Evolutionary conservation across 768 basidiomycete species (phyloP), one percentile per base, ranked within the genome.

Genomic region (Trametes villosa): DNA sequence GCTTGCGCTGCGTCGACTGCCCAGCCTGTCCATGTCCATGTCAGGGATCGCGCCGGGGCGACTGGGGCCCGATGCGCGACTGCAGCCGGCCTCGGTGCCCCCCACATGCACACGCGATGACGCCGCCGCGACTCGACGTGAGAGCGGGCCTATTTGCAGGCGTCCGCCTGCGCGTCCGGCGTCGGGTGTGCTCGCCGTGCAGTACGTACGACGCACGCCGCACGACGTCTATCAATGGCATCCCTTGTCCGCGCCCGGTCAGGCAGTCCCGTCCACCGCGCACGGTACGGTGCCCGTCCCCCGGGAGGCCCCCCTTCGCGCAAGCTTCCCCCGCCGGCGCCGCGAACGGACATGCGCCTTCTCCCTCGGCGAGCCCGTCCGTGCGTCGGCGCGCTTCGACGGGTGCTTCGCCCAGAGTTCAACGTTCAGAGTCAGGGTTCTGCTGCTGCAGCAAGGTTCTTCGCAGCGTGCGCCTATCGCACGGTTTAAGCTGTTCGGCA

Each of bases 401-500:
- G 47, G 12, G 20, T 49, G 56, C 56, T 57, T 41, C 56, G 31
- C 45, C 34, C n/a, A n/a, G n/a, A n/a, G n/a, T n/a, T n/a, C n/a
- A n/a, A n/a, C n/a, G n/a, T n/a, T n/a, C n/a, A n/a, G n/a, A n/a
- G n/a, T n/a, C n/a, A n/a, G n/a, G n/a, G n/a, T n/a, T n/a, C n/a
- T n/a, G n/a, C n/a, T 13, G 38, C 47, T 12, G 30, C 20, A 31
- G 41, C 34, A 41, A 13, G 33, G 51, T 60, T 48, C 59, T 60
- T 18, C 51, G 34, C 49, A 44, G 45, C 50, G 15, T 9, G 44
- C 59, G 45, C n/a, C 49, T 30, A 29, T 22, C 29, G 38, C 26
- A 50, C 56, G 2, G 48, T 60, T 60, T 20, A 60, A 33, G 46
- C 59, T 61, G 40, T 61, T 61, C 60, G 60, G 60, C 48, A 49